These are phyloP conservation scores for Pinus tabuliformis DNA, from an alignment of 75 land plant genomes.

Conservation along the genomic window DNA sequence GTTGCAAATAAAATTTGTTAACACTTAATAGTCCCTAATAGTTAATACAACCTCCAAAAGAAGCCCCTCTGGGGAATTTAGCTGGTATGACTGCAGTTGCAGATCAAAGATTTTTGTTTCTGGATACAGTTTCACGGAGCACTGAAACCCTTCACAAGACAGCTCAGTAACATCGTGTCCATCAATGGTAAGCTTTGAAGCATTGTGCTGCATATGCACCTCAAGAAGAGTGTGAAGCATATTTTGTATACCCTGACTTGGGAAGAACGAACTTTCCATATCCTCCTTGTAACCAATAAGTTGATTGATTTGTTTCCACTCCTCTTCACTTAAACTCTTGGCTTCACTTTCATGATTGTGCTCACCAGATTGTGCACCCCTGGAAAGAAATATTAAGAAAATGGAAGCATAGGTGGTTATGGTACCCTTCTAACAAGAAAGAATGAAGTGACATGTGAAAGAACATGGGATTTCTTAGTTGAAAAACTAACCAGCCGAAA, in stretches of 20 bases:
- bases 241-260: constrained; percentile 39
- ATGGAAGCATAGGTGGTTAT: background rate
- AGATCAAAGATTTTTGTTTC: constrained; percentile 72
- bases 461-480: background rate
- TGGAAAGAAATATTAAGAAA: background rate
- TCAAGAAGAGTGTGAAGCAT: constrained; percentile 65
- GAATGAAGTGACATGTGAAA: background rate
- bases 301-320: constrained; percentile 76
- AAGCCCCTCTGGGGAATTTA: constrained; percentile 87
- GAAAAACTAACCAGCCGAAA: constrained; percentile 63
- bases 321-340: constrained; percentile 64
- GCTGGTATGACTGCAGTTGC: constrained; percentile 70
- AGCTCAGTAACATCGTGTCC: constrained; percentile 58
- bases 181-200: constrained; percentile 67
- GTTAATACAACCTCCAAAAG: constrained; percentile 74
- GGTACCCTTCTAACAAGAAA: background rate
- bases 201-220: constrained; percentile 87
- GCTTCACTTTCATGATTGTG: constrained; percentile 33
- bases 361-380: constrained; percentile 25
- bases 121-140: constrained; percentile 58
- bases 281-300: constrained; percentile 89
- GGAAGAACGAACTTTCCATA: constrained; percentile 34
- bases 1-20: constrained; percentile 4
- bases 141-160: constrained; percentile 71
- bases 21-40: background rate